Evolutionary conservation across 2,329 filamentous ascomycete species (phyloP).

Genomic region (Aspergillus ochraceoroseus): DNA sequence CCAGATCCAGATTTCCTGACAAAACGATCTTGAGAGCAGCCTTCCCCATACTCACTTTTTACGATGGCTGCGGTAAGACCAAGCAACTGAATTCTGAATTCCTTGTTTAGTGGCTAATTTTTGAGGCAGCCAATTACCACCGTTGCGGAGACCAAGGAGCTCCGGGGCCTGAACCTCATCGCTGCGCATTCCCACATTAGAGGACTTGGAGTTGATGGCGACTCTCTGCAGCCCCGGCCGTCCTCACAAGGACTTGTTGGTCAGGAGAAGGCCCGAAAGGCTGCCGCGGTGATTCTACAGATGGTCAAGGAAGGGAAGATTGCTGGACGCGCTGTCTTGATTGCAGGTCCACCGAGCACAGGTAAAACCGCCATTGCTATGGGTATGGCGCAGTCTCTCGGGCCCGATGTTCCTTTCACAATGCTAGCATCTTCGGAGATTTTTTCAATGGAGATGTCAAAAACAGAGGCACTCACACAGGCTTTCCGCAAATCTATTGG

Average conservation of each 20-base stretch:
- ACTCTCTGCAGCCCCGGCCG: slow-evolving; percentile 79
- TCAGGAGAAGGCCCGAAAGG: slow-evolving; percentile 93
- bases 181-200: slow-evolving; percentile 97
- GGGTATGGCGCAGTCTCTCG: slow-evolving; percentile 96
- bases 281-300: slow-evolving; percentile 90
- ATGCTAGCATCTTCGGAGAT: slow-evolving; percentile 94
- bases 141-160: slow-evolving; percentile 90
- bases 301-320: slow-evolving; percentile 99
- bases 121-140: slow-evolving; percentile 61
- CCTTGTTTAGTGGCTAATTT: slow-evolving; percentile 8
- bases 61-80: slow-evolving; percentile 39
- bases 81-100: not conserved
- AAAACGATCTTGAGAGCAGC: slow-evolving; percentile 9
- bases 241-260: slow-evolving; percentile 91
- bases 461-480: slow-evolving; percentile 95
- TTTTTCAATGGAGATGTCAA: slow-evolving; percentile 98
- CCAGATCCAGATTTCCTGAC: slow-evolving; percentile 13
- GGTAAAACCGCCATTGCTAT: slow-evolving; percentile 98
- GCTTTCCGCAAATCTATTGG: slow-evolving; percentile 99
- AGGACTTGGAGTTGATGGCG: slow-evolving; percentile 85
- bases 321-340: slow-evolving; percentile 86
- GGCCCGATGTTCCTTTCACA: slow-evolving; percentile 91
- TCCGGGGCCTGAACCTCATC: slow-evolving; percentile 93
- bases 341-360: slow-evolving; percentile 92
- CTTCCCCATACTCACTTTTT: slow-evolving; percentile 8